phyloP scores from a whole-genome alignment of 352 stramenopile genomes.

The Globisporangium parvum region DNA sequence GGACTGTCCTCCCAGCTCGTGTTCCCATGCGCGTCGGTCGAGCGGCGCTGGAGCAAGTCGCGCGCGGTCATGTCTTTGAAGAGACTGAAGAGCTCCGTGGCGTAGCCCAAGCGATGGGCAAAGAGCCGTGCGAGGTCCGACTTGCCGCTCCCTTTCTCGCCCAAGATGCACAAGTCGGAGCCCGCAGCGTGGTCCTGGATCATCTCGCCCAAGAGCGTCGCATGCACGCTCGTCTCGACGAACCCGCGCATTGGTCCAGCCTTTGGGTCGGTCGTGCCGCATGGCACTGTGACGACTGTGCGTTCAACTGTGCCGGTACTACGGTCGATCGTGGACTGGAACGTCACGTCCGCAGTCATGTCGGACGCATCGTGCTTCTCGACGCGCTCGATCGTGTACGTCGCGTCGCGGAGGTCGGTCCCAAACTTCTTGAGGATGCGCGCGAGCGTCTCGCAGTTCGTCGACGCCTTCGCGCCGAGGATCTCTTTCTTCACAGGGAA shows the following conservation, averaged over 20 bases:
- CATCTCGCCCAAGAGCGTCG: slow-evolving; percentile 51
- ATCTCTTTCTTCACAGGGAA: slow-evolving; percentile 55
- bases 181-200: slow-evolving; percentile 74
- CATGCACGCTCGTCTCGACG: slow-evolving; percentile 54
- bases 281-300: slow-evolving; percentile 29
- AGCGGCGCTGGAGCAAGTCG: slow-evolving; percentile 89
- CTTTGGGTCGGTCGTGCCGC: slow-evolving; percentile 28
- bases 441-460: slow-evolving; percentile 44
- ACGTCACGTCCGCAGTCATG: slow-evolving; percentile 18
- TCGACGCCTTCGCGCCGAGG: slow-evolving; percentile 28
- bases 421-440: slow-evolving; percentile 52
- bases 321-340: slow-evolving; percentile 9
- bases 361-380: slow-evolving; percentile 19
- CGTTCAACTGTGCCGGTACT: slow-evolving; percentile 1
- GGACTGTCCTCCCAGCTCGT: slow-evolving; percentile 92
- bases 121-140: slow-evolving; percentile 65
- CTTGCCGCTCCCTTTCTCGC: slow-evolving; percentile 81
- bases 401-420: slow-evolving; percentile 16
- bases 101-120: slow-evolving; percentile 70
- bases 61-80: slow-evolving; percentile 92
- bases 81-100: slow-evolving; percentile 87
- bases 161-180: slow-evolving; percentile 75
- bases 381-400: slow-evolving; percentile 33
- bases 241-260: slow-evolving; percentile 30
- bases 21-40: slow-evolving; percentile 81